Evolutionary conservation across 495 filamentous ascomycete genomes (phyloP), one percentile per base, ranked within the genome.

Genomic region (Aspergillus saccharolyticus): DNA sequence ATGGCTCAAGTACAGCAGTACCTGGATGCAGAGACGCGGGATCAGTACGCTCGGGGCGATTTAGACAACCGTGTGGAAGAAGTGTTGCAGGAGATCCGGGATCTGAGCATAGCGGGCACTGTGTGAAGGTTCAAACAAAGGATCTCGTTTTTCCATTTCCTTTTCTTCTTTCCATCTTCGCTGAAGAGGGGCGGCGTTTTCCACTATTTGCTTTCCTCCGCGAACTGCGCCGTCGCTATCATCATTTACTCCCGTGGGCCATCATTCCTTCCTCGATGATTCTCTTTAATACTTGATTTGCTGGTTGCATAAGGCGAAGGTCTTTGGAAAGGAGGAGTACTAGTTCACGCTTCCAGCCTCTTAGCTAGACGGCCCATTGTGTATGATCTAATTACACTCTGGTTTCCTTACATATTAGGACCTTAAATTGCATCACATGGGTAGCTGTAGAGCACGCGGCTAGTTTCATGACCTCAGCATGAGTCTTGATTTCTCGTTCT

Each of bases 1-100:
- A 97, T 98, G 94, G 94, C 94, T 9, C 94, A 98, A 77, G 94
- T 98, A 58, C 94, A 98, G 76, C 95, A 98, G 74, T 98, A 96
- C 72, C 80, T 98, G 45, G 94, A 97, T 71, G 86, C 92, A n/a
- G 89, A 94, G 68, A 97, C 91, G 45, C 80, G 94, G 53, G 94
- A 98, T 56, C 90, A 96, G 74, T 98, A 98, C 74, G 94, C 94
- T 16, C 85, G 90, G 60, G 94, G 94, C 42, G 88, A 96, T 64
- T 74, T 98, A 63, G 94, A 98, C 71, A 89, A 83, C 59, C 76
- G 90, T 61, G 94, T 98, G 42, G 94, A 98, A 77, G 88, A 97
- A 75, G 94, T 97, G 55, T 64, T 98, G 72, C 91, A 97, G 69
- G 91, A 97, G 78, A 97, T 98, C 73, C 80, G 94, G 65, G 93